Evolutionary conservation across 306 rosid species (phyloP).

Genomic region (Cicer bijugum): DNA sequence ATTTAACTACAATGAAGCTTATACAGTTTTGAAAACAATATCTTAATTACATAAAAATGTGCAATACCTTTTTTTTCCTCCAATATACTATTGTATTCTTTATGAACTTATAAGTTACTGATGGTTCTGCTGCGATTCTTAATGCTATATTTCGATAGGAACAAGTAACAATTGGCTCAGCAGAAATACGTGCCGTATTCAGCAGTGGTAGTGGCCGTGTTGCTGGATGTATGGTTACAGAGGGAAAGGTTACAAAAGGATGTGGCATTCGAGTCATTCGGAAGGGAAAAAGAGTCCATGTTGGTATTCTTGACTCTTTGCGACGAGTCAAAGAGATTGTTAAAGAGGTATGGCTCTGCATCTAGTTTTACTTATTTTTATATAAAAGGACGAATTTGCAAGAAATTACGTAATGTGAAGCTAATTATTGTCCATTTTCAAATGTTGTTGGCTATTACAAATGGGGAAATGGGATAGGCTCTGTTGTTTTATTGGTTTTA

Average conservation of each 20-base stretch:
- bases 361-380: constrained; percentile 23
- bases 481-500: background rate
- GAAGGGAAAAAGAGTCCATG: constrained; percentile 66
- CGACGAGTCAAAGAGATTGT: constrained; percentile 91
- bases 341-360: constrained; percentile 71
- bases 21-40: background rate
- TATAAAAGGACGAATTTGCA: background rate
- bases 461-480: background rate
- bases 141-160: constrained; percentile 62
- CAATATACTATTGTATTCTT: background rate
- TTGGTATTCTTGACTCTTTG: constrained; percentile 79
- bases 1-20: constrained; percentile 18
- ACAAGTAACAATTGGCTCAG: constrained; percentile 77
- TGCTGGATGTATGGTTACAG: constrained; percentile 93
- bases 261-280: constrained; percentile 83
- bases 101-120: constrained; percentile 31
- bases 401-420: constrained; percentile 1
- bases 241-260: constrained; percentile 74
- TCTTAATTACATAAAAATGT: background rate
- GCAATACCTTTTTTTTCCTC: too few species aligned
- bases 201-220: constrained; percentile 95
- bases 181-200: constrained; percentile 81
- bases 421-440: constrained; percentile 20
- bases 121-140: constrained; percentile 38
- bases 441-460: background rate